A percentile compares a stretch with the other conserved stretches of the same genome.
phyloP scores from a whole-genome alignment of 768 basidiomycete genomes.

The Tricholoma flavovirens region DNA sequence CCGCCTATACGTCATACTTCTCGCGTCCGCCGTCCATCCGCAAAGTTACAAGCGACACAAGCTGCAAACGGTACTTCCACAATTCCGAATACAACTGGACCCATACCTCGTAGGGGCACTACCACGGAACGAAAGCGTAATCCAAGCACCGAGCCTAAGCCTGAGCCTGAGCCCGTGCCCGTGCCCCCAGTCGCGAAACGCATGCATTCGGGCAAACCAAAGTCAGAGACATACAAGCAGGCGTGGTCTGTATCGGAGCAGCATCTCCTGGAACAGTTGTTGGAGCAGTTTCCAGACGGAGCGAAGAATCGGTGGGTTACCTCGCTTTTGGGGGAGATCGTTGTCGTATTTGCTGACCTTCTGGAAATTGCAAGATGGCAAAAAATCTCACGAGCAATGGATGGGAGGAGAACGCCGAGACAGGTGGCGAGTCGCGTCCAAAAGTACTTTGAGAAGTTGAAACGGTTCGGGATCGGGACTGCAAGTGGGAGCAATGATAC shows the following conservation, averaged over 20 bases:
- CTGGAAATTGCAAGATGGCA: conserved; percentile 48
- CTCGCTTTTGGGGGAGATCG: not conserved
- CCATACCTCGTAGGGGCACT: not conserved
- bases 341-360: not conserved
- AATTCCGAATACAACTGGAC: not conserved
- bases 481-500: not conserved
- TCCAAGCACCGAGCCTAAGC: not conserved
- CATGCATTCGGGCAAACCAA: conserved; percentile 30
- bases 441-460: conserved; percentile 83
- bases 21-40: conserved; percentile 12
- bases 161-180: not conserved
- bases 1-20: not conserved
- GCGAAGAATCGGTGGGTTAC: conserved; percentile 62
- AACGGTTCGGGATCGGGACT: conserved; percentile 52
- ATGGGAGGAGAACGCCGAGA: conserved; percentile 66
- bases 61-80: not conserved
- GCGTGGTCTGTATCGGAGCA: conserved; percentile 76
- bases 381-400: conserved; percentile 80
- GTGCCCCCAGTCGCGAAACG: conserved; percentile 4
- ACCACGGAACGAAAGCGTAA: conserved; percentile 3
- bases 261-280: conserved; percentile 64
- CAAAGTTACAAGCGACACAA: conserved; percentile 14
- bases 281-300: conserved; percentile 73
- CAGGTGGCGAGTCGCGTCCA: conserved; percentile 89
- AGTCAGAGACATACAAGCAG: conserved; percentile 77